Evolutionary conservation across 2,329 filamentous ascomycete genomes (phyloP).

Genomic region (Aspergillus spinulosporus): DNA sequence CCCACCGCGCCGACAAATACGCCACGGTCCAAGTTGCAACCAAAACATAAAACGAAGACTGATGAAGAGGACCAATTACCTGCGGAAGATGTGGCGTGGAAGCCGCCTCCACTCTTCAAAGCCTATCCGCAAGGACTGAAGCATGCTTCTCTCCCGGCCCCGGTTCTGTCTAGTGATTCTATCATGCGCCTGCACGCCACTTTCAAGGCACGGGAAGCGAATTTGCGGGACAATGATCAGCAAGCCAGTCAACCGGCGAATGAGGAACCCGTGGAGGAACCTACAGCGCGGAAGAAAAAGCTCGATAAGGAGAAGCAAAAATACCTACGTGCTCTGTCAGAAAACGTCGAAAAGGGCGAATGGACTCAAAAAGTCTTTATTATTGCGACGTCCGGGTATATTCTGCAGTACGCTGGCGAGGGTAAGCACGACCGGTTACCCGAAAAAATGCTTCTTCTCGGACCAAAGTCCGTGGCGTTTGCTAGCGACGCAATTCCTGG

Average conservation of each 20-base stretch:
- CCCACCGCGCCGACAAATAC: constrained; percentile 25
- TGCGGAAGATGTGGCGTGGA: constrained; percentile 51
- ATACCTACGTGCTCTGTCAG: constrained; percentile 39
- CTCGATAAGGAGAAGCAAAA: constrained; percentile 36
- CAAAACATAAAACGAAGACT: constrained; percentile 25
- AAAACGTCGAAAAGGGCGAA: constrained; percentile 41
- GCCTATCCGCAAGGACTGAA: constrained; percentile 82
- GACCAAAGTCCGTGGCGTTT: constrained; percentile 49
- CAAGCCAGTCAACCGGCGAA: constrained; percentile 19
- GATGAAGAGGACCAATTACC: constrained; percentile 27
- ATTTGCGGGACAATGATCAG: constrained; percentile 17
- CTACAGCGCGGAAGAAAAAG: constrained; percentile 33
- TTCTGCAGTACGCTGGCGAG: constrained; percentile 48
- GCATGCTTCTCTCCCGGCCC: constrained; percentile 68
- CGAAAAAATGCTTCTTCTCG: constrained; percentile 49
- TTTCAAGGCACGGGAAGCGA: constrained; percentile 23
- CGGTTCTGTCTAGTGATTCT: constrained; percentile 66
- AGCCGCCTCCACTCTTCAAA: constrained; percentile 77
- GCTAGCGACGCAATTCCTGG: constrained; percentile 52
- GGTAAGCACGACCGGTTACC: constrained; percentile 49
- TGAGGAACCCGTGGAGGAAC: constrained; percentile 24
- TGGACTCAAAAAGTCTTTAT: constrained; percentile 50
- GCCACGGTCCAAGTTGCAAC: constrained; percentile 21
- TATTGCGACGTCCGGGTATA: constrained; percentile 45
- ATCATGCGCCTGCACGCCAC: constrained; percentile 59